Conservation (phyloP, 352 stramenopile genomes). For the Phytopythium helicoides region DNA sequence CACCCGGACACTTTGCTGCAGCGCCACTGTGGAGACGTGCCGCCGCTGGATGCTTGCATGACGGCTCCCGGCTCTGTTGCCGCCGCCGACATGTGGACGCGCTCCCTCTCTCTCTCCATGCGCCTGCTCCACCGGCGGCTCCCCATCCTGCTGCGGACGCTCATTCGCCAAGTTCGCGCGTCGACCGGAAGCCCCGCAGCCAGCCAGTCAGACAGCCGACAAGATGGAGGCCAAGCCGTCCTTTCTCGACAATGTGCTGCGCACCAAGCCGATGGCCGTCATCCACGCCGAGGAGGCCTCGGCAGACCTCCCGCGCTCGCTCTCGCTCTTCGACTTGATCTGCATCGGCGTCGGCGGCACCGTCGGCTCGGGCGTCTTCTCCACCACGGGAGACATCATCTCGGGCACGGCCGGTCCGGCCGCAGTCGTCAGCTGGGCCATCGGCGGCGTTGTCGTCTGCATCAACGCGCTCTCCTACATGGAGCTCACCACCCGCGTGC, state of each 20-base stretch:
- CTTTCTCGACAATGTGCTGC: too few relatives aligned
- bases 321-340: conserved; percentile 89
- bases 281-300: conserved; percentile 75
- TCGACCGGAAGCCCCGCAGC: neutral
- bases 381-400: conserved; percentile 78
- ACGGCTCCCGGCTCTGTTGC: neutral
- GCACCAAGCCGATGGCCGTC: conserved; percentile 73
- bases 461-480: conserved; percentile 90
- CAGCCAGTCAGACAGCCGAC: neutral
- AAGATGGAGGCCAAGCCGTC: conserved; percentile 27
- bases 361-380: conserved; percentile 91
- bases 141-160: neutral
- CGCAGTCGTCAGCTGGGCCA: conserved; percentile 76
- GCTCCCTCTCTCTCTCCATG: neutral
- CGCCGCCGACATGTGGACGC: neutral
- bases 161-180: conserved; percentile 1
- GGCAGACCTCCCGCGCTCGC: conserved; percentile 56
- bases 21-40: too few relatives aligned
- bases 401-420: conserved; percentile 69
- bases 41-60: conserved; percentile 5
- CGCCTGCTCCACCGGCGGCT: conserved; percentile 1
- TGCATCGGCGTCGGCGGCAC: conserved; percentile 92
- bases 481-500: conserved; percentile 87
- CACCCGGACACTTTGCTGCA: too few relatives aligned
- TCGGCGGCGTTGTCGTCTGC: conserved; percentile 79